A percentile compares a stretch with the other conserved stretches of the same genome.
These are phyloP conservation scores for Kwoniella europaea DNA, from an alignment of 768 basidiomycete species.

Conservation along the genomic window DNA sequence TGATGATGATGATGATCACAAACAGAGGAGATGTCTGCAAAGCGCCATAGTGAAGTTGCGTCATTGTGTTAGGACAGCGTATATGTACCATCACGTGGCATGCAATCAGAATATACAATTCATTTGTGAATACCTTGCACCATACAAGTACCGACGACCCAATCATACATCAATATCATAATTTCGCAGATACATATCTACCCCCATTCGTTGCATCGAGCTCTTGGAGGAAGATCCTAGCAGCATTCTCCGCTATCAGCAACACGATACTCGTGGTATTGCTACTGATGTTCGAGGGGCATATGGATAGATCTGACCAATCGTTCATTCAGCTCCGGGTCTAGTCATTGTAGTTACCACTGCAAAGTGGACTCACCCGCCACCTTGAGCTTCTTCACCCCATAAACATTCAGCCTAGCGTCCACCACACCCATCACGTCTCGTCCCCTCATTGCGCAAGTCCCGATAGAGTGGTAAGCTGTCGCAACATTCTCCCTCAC, in stretches of 20 bases:
- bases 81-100: no score
- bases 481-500: constrained; percentile 28
- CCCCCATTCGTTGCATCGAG: neutral
- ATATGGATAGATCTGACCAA: constrained; percentile 27
- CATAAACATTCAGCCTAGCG: constrained; percentile 28
- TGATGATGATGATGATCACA: neutral
- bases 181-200: neutral
- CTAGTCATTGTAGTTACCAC: no score
- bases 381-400: constrained; percentile 28
- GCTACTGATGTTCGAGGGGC: constrained; percentile 25
- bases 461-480: constrained; percentile 36
- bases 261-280: constrained; percentile 32
- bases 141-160: neutral
- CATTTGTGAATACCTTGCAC: neutral
- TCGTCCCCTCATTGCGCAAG: constrained; percentile 16
- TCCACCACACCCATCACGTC: constrained; percentile 25
- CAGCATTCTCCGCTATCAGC: constrained; percentile 29
- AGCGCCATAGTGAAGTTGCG: neutral
- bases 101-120: neutral
- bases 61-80: neutral
- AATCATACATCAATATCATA: neutral
- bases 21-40: neutral
- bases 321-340: neutral
- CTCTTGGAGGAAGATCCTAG: constrained; percentile 18
- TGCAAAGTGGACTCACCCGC: constrained; percentile 24